Evolutionary conservation across 768 basidiomycete genomes (phyloP), one percentile per base, ranked within the genome.

Genomic region (Boletus subparvulus): DNA sequence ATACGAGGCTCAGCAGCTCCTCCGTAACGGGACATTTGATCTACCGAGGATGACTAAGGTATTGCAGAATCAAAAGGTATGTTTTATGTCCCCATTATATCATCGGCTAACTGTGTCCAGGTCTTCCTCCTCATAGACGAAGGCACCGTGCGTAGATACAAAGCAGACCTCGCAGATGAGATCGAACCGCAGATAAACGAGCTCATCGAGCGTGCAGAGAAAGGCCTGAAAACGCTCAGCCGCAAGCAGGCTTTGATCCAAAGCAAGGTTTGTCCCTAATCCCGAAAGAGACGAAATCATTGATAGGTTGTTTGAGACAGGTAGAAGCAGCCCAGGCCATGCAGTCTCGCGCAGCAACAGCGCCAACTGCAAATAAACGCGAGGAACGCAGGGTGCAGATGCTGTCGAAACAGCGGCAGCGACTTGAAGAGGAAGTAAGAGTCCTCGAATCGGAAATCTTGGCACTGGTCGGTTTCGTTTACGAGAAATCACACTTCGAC

Each of bases 161-260:
- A 92, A 65, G 73, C 85, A 3, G 86, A 87, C 42, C 77, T 92
- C 40, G 85, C 82, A 1, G 87, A 90, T 50, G 90, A 92, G 67
- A 83, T 93, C 11, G 90, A 92, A 57, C 91, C 91, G 17, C 83
- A 87, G 32, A 86, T 93, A 19, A 82, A 78, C 45, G 89, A 92
- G 60, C 82, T 93, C 16, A 80, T 91, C 19, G 78, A 83, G 53
- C 80, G 83, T 24, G 85, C 89, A 1, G 86, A 90, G 64, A 83
- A 83, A 63, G 89, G 88, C 2, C 70, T 92, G 35, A 78, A 80
- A 30, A 66, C 75, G 10, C 70, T 92, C 52, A 74, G 79, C 60
- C 87, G 86, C 75, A 83, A 83, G 65, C 86, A 88, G 60, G 77
- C 73, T 46, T 65, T 78, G 46, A 71, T 90, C 41, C 81, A 86